These are phyloP conservation scores for Trichoderma polysporum DNA, from an alignment of 2,329 filamentous ascomycete species.

Conservation along the genomic window DNA sequence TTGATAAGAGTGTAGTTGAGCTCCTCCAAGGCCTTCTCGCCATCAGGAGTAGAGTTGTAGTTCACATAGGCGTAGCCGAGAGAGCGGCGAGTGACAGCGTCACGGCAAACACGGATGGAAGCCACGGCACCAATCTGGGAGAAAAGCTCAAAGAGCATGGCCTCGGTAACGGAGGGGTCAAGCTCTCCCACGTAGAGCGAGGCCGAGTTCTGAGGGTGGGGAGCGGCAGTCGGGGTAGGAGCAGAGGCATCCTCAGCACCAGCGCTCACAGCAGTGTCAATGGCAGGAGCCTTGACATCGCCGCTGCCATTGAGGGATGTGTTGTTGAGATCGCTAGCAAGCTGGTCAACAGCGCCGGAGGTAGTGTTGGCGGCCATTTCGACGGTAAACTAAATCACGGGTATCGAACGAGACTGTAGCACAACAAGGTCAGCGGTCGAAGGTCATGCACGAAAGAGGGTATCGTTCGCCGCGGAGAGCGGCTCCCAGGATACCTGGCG, in stretches of 20 bases:
- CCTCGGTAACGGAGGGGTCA: constrained; percentile 95
- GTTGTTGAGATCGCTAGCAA: constrained; percentile 74
- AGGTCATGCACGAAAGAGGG: background rate
- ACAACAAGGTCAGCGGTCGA: constrained; percentile 2
- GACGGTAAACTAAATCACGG: constrained; percentile 11
- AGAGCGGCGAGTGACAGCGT: constrained; percentile 96
- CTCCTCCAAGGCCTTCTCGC: constrained; percentile 97
- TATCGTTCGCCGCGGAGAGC: background rate
- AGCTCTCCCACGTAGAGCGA: constrained; percentile 99
- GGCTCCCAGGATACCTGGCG: background rate
- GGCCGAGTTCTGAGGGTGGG: constrained; percentile 86
- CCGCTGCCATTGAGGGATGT: constrained; percentile 67
- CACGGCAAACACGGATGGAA: constrained; percentile 99
- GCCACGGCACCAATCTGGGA: constrained; percentile 98
- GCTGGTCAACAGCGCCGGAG: constrained; percentile 71
- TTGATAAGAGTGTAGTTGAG: constrained; percentile 99
- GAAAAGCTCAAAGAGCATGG: constrained; percentile 99
- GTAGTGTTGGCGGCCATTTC: constrained; percentile 60
- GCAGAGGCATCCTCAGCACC: constrained; percentile 60
- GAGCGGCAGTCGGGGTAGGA: constrained; percentile 70
- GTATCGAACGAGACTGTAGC: constrained; percentile 18
- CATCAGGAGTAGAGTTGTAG: constrained; percentile 96
- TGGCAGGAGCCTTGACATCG: constrained; percentile 63
- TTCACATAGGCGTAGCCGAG: constrained; percentile 99
- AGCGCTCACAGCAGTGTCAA: constrained; percentile 71